phyloP scores from a whole-genome alignment of 1,284 basidiomycete species.

The Garcileccinum viscosum region DNA sequence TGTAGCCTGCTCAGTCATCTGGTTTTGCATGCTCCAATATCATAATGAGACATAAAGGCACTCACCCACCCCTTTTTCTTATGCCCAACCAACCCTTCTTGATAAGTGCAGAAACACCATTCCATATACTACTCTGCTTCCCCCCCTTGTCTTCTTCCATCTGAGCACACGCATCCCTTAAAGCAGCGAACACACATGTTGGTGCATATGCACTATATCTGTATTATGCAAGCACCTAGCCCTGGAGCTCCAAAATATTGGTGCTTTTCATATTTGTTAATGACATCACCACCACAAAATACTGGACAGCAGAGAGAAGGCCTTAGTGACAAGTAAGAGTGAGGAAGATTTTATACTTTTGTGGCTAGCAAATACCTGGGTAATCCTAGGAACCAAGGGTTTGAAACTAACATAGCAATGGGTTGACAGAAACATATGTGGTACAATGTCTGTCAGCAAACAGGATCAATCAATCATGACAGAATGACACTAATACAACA shows the following conservation, averaged over 20 bases:
- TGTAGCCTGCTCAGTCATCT: constrained; percentile 87
- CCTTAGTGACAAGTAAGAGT: no score
- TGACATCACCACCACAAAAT: no score
- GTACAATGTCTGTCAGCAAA: neutral
- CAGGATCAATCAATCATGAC: neutral
- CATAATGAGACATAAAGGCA: constrained; percentile 12
- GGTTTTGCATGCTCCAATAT: constrained; percentile 5
- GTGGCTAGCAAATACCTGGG: neutral
- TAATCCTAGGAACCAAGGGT: neutral
- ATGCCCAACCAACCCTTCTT: constrained; percentile 89
- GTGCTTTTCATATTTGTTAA: no score
- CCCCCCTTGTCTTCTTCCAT: constrained; percentile 92
- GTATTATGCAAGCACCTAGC: no score
- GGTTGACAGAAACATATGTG: neutral
- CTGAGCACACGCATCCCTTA: constrained; percentile 77
- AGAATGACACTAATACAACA: neutral
- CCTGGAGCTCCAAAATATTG: no score
- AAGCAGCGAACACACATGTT: constrained; percentile 71
- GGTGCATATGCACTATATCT: constrained; percentile 77
- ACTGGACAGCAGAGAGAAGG: no score
- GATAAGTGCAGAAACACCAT: constrained; percentile 85
- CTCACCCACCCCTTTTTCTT: constrained; percentile 86
- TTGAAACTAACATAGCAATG: neutral
- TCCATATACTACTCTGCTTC: constrained; percentile 87
- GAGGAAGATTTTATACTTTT: neutral